Evolutionary conservation across 2,329 filamentous ascomycete species (phyloP).

Genomic region (Talaromyces sp.): DNA sequence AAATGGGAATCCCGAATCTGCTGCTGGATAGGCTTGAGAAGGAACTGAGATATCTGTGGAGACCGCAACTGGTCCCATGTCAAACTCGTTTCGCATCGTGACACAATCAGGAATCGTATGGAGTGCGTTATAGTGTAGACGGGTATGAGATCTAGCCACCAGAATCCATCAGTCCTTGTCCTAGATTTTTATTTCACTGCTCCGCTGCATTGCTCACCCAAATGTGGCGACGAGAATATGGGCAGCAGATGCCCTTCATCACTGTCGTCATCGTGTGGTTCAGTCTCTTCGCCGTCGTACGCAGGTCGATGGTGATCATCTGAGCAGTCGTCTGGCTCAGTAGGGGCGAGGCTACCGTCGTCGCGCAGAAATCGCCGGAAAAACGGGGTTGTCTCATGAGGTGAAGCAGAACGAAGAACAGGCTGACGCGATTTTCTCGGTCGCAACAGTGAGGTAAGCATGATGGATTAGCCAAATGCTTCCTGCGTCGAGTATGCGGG

Average conservation of each 20-base stretch:
- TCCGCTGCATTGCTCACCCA: slow-evolving; percentile 51
- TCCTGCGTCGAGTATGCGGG: not conserved
- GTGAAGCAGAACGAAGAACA: slow-evolving; percentile 24
- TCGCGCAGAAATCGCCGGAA: slow-evolving; percentile 9
- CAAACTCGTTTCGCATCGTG: slow-evolving; percentile 83
- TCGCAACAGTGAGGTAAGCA: slow-evolving; percentile 30
- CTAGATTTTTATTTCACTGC: slow-evolving; percentile 10
- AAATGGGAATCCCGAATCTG: slow-evolving; percentile 80
- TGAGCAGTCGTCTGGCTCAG: slow-evolving; percentile 23
- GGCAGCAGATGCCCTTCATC: slow-evolving; percentile 58
- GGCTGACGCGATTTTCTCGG: slow-evolving; percentile 24
- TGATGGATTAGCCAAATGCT: slow-evolving; percentile 13
- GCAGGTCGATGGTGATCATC: slow-evolving; percentile 38
- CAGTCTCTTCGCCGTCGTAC: slow-evolving; percentile 32
- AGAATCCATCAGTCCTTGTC: not conserved
- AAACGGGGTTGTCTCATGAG: slow-evolving; percentile 21
- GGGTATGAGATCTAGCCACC: slow-evolving; percentile 67
- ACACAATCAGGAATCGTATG: slow-evolving; percentile 76
- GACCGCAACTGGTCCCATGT: slow-evolving; percentile 93
- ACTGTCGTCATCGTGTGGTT: slow-evolving; percentile 37
- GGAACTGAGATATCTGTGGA: slow-evolving; percentile 92
- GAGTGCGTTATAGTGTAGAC: slow-evolving; percentile 88
- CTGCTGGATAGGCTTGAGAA: slow-evolving; percentile 91
- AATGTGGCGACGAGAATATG: slow-evolving; percentile 72
- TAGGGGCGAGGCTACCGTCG: slow-evolving; percentile 12